Base-by-base conservation (phyloP, 345 rosid species). In the Gossypium sturtianum region DNA sequence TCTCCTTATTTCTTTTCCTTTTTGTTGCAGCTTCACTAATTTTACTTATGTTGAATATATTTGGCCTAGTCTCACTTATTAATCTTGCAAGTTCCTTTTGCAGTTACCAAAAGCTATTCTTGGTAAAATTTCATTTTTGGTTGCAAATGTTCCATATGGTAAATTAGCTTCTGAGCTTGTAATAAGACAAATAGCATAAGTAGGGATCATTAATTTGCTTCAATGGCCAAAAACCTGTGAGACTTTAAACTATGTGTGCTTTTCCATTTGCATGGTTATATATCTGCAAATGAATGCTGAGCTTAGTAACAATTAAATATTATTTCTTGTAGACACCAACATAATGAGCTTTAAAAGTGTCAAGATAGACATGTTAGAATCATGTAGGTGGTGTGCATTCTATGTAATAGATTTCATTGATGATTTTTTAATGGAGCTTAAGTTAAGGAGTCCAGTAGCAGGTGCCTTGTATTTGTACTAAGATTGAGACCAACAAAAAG, bases 111-210 rank as follows among this genome's bases (percentile, higher is more conserved):
- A 22, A 15, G 63, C 45, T 56, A 51, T 53, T 29, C n/a, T 70
- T 52, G 60, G 48, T 70, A 44, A 70, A 70, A 2, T 70, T 53
- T 27, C 47, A 6, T 52, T 53, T 52, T 53, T 70, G 47, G 22
- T 54, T 70, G 3, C 20, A 48, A 48, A 68, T 51, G 12, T 15
- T 12, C 41, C 16, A 15, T 66, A 20, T 25, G 12, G 22, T 3
- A 49, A 49, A 47, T 68, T 68, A 68, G 43, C 58, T 68, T 68
- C 44, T 2, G 44, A 15, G 57, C 73, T n/a, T 70, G 52, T 29
- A 16, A 70, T 10, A 29, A 7, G n/a, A 19, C 25, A 29, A 20
- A 70, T 29, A 34, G 22, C 9, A 29, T 10, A 52, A 53, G 56
- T 45, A 47, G 23, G 29, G n/a, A 70, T 34, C 48, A 53, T 70